phyloP scores from a whole-genome alignment of 768 basidiomycete species.

The Podaxis sp. region DNA sequence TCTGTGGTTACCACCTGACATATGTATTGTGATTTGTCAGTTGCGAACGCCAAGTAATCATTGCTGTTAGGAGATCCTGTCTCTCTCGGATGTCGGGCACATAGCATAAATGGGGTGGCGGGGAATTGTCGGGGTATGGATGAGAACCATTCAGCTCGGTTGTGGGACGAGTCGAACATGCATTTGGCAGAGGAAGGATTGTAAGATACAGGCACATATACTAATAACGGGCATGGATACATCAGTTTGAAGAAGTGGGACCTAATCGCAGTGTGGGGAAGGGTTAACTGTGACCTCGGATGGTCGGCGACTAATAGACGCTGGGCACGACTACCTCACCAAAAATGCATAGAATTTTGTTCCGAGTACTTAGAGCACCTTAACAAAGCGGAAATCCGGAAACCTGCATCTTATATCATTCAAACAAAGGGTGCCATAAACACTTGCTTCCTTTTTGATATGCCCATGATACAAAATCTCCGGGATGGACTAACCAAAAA shows the following conservation, averaged over 20 bases:
- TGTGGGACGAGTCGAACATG: neutral
- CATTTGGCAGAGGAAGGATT: neutral
- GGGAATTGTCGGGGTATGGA: neutral
- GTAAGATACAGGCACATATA: neutral
- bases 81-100: neutral
- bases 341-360: neutral
- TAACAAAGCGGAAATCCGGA: too few relatives aligned
- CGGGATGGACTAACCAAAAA: too few relatives aligned
- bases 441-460: too few relatives aligned
- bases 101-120: neutral
- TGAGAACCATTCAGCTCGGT: neutral
- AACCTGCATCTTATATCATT: too few relatives aligned
- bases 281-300: neutral
- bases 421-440: too few relatives aligned
- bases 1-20: neutral
- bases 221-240: neutral
- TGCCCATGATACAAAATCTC: too few relatives aligned
- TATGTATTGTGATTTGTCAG: neutral
- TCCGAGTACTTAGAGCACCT: neutral
- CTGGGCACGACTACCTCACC: neutral
- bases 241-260: neutral
- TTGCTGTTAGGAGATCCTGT: neutral
- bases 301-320: neutral
- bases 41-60: neutral
- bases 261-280: neutral